Base-by-base conservation (phyloP, 306 rosid genomes). In the Phaseolus lunatus region DNA sequence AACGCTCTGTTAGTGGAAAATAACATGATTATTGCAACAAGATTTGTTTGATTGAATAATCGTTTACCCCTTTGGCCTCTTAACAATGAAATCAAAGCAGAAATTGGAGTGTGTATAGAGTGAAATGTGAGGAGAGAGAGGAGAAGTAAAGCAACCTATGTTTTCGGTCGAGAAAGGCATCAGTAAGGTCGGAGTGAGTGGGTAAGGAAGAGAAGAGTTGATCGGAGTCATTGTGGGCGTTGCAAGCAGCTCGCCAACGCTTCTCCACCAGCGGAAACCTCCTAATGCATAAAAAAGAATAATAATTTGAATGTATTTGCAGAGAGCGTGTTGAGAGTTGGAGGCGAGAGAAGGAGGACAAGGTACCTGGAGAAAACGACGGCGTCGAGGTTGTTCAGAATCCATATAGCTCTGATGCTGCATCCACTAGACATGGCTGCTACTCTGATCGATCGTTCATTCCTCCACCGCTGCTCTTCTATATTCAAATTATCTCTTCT, bases 321-420 rank as follows among this genome's bases (percentile, higher is more conserved):
- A 61, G 48, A 67, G 70, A 67, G 18, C 4, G 57, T 18, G 67
- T 9, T 8, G 14, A 56, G 24, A 50, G 31, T 12, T 15, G 27
- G 23, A 50, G 48, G 15, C n/a, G 54, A 41, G 68, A 1, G 67
- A 41, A 45, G 14, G 47, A 52, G 27, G 5, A 67, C 14, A 48
- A 15, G 18, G 67, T 27, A 65, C 97, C 96, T 83, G 79, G 97
- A 95, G 96, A 92, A 90, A 73, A 88, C 87, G 85, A 92, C 89
- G 77, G 89, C 78, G 80, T 95, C 96, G 73, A 85, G 82, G 86
- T 84, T 87, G 88, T 90, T 92, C 76, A 95, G 91, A 90, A 95
- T 89, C 98, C 98, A 95, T 80, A 95, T 86, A 49, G 93, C 97
- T 88, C 97, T 92, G 76, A 89, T 70, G 83, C 96, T 86, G 78